Evolutionary conservation across 2,329 filamentous ascomycete genomes (phyloP).

Genomic region (Ophiocordyceps camponoti-rufipedis): DNA sequence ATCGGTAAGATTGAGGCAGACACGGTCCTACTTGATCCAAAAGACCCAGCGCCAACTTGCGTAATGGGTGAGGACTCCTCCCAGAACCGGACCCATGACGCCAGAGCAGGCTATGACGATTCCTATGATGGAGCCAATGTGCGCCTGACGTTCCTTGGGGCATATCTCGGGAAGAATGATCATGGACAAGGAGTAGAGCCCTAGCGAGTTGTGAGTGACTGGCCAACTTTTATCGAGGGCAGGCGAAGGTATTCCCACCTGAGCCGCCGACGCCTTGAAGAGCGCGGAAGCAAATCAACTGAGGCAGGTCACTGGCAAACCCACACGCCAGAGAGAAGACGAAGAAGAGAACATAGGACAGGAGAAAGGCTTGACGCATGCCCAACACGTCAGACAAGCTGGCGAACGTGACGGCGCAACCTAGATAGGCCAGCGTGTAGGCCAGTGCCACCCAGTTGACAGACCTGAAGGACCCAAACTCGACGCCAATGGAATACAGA

Average conservation of each 20-base stretch:
- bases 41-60: conserved; percentile 36
- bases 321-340: conserved; percentile 37
- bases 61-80: conserved; percentile 30
- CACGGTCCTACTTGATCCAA: conserved; percentile 33
- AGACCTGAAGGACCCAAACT: conserved; percentile 24
- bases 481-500: conserved; percentile 32
- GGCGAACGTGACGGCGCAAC: conserved; percentile 37
- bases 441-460: conserved; percentile 37
- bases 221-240: too few relatives aligned
- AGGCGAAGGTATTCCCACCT: conserved; percentile 12
- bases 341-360: conserved; percentile 34
- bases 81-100: conserved; percentile 31
- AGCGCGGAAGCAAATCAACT: conserved; percentile 30
- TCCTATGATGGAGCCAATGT: conserved; percentile 29
- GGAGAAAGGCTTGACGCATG: conserved; percentile 29
- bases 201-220: conserved; percentile 7
- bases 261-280: conserved; percentile 34
- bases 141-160: conserved; percentile 18
- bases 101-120: conserved; percentile 28
- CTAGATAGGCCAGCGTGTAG: conserved; percentile 37
- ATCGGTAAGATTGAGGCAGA: not conserved
- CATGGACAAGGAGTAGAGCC: conserved; percentile 37
- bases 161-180: conserved; percentile 33
- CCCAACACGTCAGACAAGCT: conserved; percentile 35
- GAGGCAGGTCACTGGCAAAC: conserved; percentile 11